Conservation (phyloP, 2,329 filamentous ascomycete species). For the Exutisphaerella laricina region DNA sequence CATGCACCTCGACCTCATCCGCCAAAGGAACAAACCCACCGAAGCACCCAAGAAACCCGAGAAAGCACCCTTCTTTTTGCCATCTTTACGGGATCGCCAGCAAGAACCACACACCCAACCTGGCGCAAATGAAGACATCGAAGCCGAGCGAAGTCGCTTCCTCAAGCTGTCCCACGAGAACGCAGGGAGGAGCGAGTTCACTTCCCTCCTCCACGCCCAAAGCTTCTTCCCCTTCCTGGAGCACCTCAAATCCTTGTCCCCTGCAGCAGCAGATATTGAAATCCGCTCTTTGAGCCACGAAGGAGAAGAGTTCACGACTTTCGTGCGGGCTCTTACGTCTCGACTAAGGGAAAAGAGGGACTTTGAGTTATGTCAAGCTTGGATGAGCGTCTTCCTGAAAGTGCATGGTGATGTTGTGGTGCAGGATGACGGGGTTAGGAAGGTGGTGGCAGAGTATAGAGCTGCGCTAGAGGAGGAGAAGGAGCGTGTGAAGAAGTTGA, state of each 20-base stretch:
- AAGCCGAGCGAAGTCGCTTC: slow-evolving; percentile 31
- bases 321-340: slow-evolving; percentile 72
- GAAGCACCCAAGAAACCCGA: slow-evolving; percentile 88
- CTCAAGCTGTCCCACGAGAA: slow-evolving; percentile 23
- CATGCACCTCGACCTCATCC: slow-evolving; percentile 82
- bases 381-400: slow-evolving; percentile 91
- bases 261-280: slow-evolving; percentile 82
- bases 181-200: slow-evolving; percentile 37
- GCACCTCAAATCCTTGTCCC: slow-evolving; percentile 73
- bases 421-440: slow-evolving; percentile 48
- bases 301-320: slow-evolving; percentile 64
- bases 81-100: slow-evolving; percentile 50
- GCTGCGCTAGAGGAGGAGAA: slow-evolving; percentile 49
- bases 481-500: slow-evolving; percentile 67
- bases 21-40: slow-evolving; percentile 88
- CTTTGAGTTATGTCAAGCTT: slow-evolving; percentile 91
- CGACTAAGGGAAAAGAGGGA: slow-evolving; percentile 65
- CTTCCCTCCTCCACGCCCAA: slow-evolving; percentile 44
- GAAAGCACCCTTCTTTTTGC: slow-evolving; percentile 93
- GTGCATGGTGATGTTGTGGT: slow-evolving; percentile 63
- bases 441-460: slow-evolving; percentile 63
- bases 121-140: slow-evolving; percentile 25
- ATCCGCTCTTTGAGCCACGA: slow-evolving; percentile 65
- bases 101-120: slow-evolving; percentile 15
- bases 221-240: slow-evolving; percentile 66